Conservation (phyloP, 176 grass and related monocot genomes). For the Themeda triandra region DNA sequence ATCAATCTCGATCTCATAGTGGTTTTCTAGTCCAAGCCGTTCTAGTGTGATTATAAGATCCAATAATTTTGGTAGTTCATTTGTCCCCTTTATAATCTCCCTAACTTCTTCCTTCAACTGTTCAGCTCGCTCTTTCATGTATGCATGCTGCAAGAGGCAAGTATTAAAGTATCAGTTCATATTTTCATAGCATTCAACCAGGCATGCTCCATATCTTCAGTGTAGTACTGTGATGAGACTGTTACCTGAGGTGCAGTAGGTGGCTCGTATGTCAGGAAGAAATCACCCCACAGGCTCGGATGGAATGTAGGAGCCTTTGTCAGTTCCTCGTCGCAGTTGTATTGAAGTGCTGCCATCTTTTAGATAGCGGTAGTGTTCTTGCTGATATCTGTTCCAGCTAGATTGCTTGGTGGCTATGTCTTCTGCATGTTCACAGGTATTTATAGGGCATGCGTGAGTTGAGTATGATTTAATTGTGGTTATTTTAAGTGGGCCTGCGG, state of each 20-base stretch:
- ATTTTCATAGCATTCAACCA: background rate
- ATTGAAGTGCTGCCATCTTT: too few relatives aligned
- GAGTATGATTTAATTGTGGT: too few relatives aligned
- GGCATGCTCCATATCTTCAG: background rate
- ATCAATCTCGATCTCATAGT: constrained; percentile 11
- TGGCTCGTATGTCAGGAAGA: constrained; percentile 25
- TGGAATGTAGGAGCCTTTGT: constrained; percentile 14
- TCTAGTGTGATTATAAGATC: constrained; percentile 18
- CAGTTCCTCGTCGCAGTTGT: too few relatives aligned
- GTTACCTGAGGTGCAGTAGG: constrained; percentile 25
- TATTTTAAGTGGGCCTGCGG: too few relatives aligned
- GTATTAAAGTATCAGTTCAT: background rate
- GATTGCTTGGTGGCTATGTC: too few relatives aligned
- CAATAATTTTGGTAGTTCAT: background rate
- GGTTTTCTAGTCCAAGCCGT: constrained; percentile 11
- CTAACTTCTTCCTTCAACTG: constrained; percentile 25
- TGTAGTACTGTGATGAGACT: background rate
- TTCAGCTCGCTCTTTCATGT: constrained; percentile 11
- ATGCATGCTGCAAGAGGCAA: background rate
- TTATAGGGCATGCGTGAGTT: too few relatives aligned
- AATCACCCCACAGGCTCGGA: constrained; percentile 35
- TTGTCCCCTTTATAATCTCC: background rate
- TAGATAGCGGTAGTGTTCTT: too few relatives aligned
- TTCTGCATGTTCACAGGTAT: too few relatives aligned
- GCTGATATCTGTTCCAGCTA: too few relatives aligned